A percentile compares a stretch with the other conserved stretches of the same genome.
Evolutionary conservation across 2,329 filamentous ascomycete genomes (phyloP).

Genomic region (Meredithiella fracta): DNA sequence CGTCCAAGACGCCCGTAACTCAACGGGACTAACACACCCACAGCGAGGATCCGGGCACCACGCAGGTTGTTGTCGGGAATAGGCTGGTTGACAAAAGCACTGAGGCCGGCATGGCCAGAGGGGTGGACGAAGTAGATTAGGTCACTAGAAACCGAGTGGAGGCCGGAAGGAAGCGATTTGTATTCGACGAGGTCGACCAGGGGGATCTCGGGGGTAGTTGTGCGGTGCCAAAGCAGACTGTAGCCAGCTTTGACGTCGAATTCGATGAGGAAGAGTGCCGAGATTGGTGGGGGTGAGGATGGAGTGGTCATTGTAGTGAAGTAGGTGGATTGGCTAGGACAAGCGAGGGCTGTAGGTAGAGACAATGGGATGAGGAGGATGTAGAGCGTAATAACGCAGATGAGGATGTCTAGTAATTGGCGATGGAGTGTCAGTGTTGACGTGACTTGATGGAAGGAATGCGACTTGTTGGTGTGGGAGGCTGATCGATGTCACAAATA

Average conservation of each 20-base stretch:
- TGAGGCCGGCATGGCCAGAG: constrained; percentile 64
- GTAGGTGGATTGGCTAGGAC: background rate
- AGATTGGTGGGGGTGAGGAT: constrained; percentile 42
- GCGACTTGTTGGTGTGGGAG: background rate
- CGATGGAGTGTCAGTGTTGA: background rate
- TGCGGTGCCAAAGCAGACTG: constrained; percentile 74
- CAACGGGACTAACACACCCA: constrained; percentile 73
- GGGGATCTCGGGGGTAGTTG: constrained; percentile 46
- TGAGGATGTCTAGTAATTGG: background rate
- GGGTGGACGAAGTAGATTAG: constrained; percentile 88
- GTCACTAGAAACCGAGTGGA: constrained; percentile 78
- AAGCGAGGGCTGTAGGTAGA: background rate
- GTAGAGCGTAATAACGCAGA: too few relatives aligned
- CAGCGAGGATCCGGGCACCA: constrained; percentile 82
- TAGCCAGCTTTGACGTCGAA: constrained; percentile 89
- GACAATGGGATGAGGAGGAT: too few relatives aligned
- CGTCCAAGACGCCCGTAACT: constrained; percentile 74
- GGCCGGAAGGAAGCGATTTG: constrained; percentile 83
- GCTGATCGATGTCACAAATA: background rate
- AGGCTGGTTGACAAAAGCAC: constrained; percentile 74
- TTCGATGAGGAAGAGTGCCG: constrained; percentile 72
- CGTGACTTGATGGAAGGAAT: background rate
- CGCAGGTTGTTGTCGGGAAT: constrained; percentile 61
- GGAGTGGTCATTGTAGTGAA: constrained; percentile 19
- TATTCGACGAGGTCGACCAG: constrained; percentile 85